These are phyloP conservation scores for Sporothrix humicola DNA, from an alignment of 2,329 filamentous ascomycete species.

Conservation along the genomic window DNA sequence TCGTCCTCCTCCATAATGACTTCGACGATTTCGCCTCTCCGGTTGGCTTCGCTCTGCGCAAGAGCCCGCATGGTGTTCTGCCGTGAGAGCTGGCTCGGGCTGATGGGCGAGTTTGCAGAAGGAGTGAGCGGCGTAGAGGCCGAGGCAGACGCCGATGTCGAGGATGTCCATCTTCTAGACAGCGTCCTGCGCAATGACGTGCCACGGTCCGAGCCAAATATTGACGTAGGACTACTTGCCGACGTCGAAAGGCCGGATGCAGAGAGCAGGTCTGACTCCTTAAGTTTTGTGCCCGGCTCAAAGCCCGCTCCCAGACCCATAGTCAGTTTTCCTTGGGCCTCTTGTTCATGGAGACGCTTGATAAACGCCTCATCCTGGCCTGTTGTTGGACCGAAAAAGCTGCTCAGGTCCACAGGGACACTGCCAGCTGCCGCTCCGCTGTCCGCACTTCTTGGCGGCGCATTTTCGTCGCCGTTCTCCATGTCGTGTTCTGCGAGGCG, in stretches of 20 bases:
- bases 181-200: conserved; percentile 34
- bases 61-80: conserved; percentile 54
- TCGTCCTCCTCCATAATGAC: conserved; percentile 54
- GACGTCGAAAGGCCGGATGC: neutral
- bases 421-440: conserved; percentile 21
- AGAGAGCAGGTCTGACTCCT: conserved; percentile 55
- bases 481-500: conserved; percentile 45
- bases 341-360: conserved; percentile 55
- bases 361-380: conserved; percentile 54
- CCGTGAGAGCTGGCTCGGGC: conserved; percentile 31
- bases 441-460: conserved; percentile 35
- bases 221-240: conserved; percentile 11
- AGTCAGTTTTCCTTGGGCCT: conserved; percentile 61
- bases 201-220: conserved; percentile 19
- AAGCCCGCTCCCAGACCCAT: conserved; percentile 64
- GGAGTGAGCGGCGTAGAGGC: conserved; percentile 10
- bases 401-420: conserved; percentile 54
- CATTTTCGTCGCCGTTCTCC: conserved; percentile 40
- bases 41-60: conserved; percentile 65
- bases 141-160: conserved; percentile 28
- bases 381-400: conserved; percentile 53
- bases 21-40: conserved; percentile 63
- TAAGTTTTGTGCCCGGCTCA: conserved; percentile 54
- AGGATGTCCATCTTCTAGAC: conserved; percentile 31
- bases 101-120: conserved; percentile 34